Evolutionary conservation across 495 filamentous ascomycete species (phyloP).

Genomic region (Xylaria flabelliformis): DNA sequence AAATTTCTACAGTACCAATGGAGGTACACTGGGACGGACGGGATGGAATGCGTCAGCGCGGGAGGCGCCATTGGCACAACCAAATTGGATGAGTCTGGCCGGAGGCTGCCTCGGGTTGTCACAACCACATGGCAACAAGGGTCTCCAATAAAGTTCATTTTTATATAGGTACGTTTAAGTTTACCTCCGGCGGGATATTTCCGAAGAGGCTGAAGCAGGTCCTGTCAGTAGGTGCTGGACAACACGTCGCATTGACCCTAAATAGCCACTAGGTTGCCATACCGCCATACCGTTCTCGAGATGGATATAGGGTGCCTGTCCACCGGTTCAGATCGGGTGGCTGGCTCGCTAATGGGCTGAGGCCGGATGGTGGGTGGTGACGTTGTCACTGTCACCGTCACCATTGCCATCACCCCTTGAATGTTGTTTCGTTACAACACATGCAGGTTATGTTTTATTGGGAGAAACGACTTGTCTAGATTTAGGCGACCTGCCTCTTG

Average conservation of each 20-base stretch:
- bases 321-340: neutral
- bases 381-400: slow-evolving; percentile 7
- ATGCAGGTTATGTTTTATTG: slow-evolving; percentile 10
- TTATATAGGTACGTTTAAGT: neutral
- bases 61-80: slow-evolving; percentile 9
- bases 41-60: slow-evolving; percentile 14
- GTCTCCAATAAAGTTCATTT: neutral
- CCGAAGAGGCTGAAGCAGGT: slow-evolving; percentile 17
- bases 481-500: slow-evolving; percentile 10
- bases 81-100: slow-evolving; percentile 17
- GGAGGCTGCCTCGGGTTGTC: slow-evolving; percentile 18
- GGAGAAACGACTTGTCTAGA: slow-evolving; percentile 4
- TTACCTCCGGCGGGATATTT: slow-evolving; percentile 1
- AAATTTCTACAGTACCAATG: neutral
- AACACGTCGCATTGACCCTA: slow-evolving; percentile 4
- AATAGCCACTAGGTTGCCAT: slow-evolving; percentile 10
- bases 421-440: slow-evolving; percentile 7
- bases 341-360: slow-evolving; percentile 8
- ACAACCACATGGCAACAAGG: slow-evolving; percentile 23
- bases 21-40: neutral
- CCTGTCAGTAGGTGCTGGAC: neutral
- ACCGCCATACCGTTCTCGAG: neutral
- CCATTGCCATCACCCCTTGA: slow-evolving; percentile 6
- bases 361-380: neutral
- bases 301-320: slow-evolving; percentile 8